Evolutionary conservation across 208 protist species (phyloP).

Genomic region (Trypanosoma rangeli): DNA sequence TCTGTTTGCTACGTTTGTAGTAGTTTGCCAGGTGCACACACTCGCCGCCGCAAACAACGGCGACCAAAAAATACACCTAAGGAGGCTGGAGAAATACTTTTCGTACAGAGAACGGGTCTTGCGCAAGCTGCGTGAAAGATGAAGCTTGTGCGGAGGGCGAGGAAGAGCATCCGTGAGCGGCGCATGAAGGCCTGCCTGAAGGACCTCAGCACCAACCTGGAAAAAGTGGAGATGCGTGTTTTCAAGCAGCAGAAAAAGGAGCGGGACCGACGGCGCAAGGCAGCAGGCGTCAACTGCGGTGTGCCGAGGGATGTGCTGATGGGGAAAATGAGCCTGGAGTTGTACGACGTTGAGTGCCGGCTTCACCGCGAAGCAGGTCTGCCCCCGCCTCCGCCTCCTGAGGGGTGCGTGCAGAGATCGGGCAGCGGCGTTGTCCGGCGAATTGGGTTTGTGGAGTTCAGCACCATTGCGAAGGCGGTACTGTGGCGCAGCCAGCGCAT

Average conservation of each 20-base stretch:
- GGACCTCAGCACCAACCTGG: conserved; percentile 75
- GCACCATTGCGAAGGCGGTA: conserved; percentile 50
- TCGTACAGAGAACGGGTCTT: not conserved
- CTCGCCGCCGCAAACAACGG: conserved; percentile 1
- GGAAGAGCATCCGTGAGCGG: conserved; percentile 86
- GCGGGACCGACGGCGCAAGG: conserved; percentile 34
- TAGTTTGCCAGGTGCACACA: not conserved
- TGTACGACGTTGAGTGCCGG: conserved; percentile 83
- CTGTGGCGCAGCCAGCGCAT: conserved; percentile 4
- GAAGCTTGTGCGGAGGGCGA: conserved; percentile 83
- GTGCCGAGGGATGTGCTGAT: conserved; percentile 56
- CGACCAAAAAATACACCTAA: not conserved
- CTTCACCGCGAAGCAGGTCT: conserved; percentile 80
- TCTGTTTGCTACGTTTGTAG: conserved; percentile 2
- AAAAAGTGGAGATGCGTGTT: conserved; percentile 83
- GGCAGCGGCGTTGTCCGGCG: conserved; percentile 34
- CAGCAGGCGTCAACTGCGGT: conserved; percentile 31
- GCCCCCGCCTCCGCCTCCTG: conserved; percentile 63
- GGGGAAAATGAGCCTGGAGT: conserved; percentile 74
- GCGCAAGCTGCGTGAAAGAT: conserved; percentile 27
- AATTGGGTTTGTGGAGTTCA: conserved; percentile 76
- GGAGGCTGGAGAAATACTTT: not conserved
- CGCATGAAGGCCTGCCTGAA: conserved; percentile 88
- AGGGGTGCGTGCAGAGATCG: conserved; percentile 35
- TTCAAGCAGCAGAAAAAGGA: conserved; percentile 60